Conservation (phyloP, 1,139 yeast genomes). For the Petasospora rhodanensis region DNA sequence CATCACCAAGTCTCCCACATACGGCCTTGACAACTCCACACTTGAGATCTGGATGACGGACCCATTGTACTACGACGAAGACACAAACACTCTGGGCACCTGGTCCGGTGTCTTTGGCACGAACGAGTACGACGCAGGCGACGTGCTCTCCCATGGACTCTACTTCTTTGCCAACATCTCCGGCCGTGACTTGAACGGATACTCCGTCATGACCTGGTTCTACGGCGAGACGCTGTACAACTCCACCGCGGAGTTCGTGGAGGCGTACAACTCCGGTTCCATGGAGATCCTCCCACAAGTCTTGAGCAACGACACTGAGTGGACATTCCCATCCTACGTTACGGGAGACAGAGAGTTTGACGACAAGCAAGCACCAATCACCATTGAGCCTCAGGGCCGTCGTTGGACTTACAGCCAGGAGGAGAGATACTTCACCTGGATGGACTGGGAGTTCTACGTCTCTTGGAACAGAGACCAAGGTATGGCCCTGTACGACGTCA, state of each 20-base stretch:
- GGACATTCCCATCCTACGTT: conserved; percentile 11
- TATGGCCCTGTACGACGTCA: conserved; percentile 22
- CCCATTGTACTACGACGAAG: conserved; percentile 20
- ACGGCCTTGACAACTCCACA: conserved; percentile 16
- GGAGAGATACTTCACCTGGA: conserved; percentile 26
- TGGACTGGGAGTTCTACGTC: conserved; percentile 26
- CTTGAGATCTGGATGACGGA: conserved; percentile 25
- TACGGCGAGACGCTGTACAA: conserved; percentile 20
- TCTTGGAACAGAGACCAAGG: conserved; percentile 25
- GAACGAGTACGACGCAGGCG: conserved; percentile 20
- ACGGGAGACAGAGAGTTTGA: conserved; percentile 20
- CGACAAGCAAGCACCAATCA: conserved; percentile 21
- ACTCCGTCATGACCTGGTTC: conserved; percentile 17
- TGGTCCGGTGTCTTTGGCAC: conserved; percentile 20
- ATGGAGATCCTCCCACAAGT: conserved; percentile 16
- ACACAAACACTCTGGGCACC: conserved; percentile 11
- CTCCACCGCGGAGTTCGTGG: conserved; percentile 21
- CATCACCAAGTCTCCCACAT: conserved; percentile 14
- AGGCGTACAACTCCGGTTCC: conserved; percentile 18
- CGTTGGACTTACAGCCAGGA: conserved; percentile 23
- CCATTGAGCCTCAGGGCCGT: conserved; percentile 24
- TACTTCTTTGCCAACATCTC: conserved; percentile 20
- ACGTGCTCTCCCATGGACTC: conserved; percentile 21
- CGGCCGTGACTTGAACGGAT: conserved; percentile 19
- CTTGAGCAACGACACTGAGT: conserved; percentile 10